Conservation (phyloP, 1,139 yeast species). For the Kodamaea plutei region DNA sequence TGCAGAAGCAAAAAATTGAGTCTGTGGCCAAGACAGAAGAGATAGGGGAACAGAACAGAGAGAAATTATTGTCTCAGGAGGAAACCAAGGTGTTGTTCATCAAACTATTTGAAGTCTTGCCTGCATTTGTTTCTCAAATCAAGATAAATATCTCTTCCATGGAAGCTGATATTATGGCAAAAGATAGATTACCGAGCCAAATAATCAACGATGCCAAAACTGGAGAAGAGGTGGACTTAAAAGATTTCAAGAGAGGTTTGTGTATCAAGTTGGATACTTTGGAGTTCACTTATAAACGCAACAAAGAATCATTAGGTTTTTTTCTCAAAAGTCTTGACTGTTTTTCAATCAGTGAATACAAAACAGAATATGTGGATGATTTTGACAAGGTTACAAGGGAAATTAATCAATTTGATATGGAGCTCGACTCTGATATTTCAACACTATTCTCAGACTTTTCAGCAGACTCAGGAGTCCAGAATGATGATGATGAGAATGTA, state of each 20-base stretch:
- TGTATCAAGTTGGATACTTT: slow-evolving; percentile 25
- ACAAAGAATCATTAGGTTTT: slow-evolving; percentile 18
- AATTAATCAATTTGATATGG: slow-evolving; percentile 20
- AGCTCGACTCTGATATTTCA: slow-evolving; percentile 28
- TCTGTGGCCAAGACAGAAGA: neutral
- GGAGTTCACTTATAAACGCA: slow-evolving; percentile 20
- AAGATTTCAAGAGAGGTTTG: slow-evolving; percentile 39
- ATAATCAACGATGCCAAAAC: slow-evolving; percentile 21
- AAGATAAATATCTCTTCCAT: slow-evolving; percentile 24
- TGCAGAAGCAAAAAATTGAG: slow-evolving; percentile 3
- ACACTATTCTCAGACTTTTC: slow-evolving; percentile 24
- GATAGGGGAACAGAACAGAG: neutral
- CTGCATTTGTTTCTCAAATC: slow-evolving; percentile 25
- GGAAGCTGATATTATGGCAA: slow-evolving; percentile 37
- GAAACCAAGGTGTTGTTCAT: neutral
- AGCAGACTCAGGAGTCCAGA: slow-evolving; percentile 12
- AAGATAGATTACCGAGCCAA: slow-evolving; percentile 40
- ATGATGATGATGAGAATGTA: slow-evolving; percentile 15
- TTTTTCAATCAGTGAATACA: slow-evolving; percentile 39
- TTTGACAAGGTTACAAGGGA: slow-evolving; percentile 28
- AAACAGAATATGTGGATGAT: slow-evolving; percentile 33
- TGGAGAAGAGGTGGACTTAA: slow-evolving; percentile 29
- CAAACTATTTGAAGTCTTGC: slow-evolving; percentile 25
- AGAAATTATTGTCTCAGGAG: neutral
- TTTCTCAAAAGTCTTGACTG: slow-evolving; percentile 24